Evolutionary conservation across 371 early-diverging fungal species (phyloP), one percentile per base, ranked within the genome.

Genomic region (Dichotomocladium elegans): DNA sequence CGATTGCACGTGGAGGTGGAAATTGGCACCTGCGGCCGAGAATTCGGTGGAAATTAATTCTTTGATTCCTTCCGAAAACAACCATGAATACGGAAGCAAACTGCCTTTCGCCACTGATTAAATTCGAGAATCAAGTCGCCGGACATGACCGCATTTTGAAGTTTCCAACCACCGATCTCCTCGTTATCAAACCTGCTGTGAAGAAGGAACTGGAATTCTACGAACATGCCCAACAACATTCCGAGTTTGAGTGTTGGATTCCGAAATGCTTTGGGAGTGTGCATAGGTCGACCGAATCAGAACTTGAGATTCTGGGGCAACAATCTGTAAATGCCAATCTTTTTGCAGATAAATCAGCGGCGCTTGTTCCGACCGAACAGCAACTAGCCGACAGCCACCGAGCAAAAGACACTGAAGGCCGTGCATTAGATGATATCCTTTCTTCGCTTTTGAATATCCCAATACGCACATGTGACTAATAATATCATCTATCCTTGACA

Each of bases 251-350:
- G 11, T 57, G 69, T 3, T 87, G 86, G 66, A 71, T 88, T 53
- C 88, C 90, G 4, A 71, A 77, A 30, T 90, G 82, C 57, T 88
- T 80, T 57, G 90, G 90, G 2, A 77, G 70, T 29, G 72, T 79
- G 30, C 74, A 69, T 55, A 70, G 58, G 41, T 63, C 68, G 22
- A 76, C 71, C 8, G 62, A 72, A 45, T 45, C 53, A 1, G 75
- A 75, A 21, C 35, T 62, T 5, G 40, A 53, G 3, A 17, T 72
- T 25, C 44, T 73, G 17, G 55, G 66, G 21, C 43, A 47, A 25
- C 41, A 35, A 15, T 33, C 30, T 27, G 52, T 34, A n/a, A 50
- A 14, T 15, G 60, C 47, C n/a, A n/a, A n/a, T n/a, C n/a, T n/a
- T n/a, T n/a, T n/a, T 37, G 9, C 37, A 15, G 37, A 37, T 6